Evolutionary conservation across 352 stramenopile species (phyloP).

Genomic region (Phytophthora pisi): DNA sequence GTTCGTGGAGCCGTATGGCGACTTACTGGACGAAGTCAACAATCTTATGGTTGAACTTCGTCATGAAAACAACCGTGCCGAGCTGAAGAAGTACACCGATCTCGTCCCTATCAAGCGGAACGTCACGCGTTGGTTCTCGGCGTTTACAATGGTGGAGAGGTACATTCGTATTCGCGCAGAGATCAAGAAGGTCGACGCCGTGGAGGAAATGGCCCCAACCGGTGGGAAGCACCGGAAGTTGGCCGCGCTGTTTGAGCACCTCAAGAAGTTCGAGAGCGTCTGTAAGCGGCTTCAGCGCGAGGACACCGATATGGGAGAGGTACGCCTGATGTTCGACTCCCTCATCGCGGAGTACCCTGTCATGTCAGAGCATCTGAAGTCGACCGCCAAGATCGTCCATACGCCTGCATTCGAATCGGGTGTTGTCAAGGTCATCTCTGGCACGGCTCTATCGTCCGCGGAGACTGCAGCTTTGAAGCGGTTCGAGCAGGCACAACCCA

Average conservation of each 20-base stretch:
- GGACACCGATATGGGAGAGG: conserved; percentile 10
- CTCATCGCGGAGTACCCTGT: conserved; percentile 16
- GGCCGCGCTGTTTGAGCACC: neutral
- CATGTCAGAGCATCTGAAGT: conserved; percentile 9
- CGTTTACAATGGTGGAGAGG: conserved; percentile 20
- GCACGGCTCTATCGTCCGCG: no score
- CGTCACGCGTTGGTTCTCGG: conserved; percentile 30
- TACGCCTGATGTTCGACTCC: conserved; percentile 19
- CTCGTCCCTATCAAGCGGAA: conserved; percentile 20
- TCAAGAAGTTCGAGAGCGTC: neutral
- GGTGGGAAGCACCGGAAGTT: conserved; percentile 17
- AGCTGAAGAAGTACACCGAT: conserved; percentile 20
- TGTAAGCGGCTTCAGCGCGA: conserved; percentile 4
- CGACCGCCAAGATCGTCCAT: no score
- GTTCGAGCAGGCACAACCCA: no score
- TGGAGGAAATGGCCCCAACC: conserved; percentile 31
- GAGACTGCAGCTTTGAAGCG: no score
- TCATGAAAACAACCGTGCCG: conserved; percentile 26
- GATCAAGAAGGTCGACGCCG: conserved; percentile 9
- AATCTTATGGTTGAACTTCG: conserved; percentile 28
- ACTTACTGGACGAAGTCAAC: conserved; percentile 18
- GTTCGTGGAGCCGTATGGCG: conserved; percentile 16
- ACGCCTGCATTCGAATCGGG: no score
- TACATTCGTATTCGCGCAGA: conserved; percentile 24
- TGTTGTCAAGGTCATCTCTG: no score